These are phyloP conservation scores for Fraxinus sp. DNA, from an alignment of 305 asterid genomes.

Conservation along the genomic window DNA sequence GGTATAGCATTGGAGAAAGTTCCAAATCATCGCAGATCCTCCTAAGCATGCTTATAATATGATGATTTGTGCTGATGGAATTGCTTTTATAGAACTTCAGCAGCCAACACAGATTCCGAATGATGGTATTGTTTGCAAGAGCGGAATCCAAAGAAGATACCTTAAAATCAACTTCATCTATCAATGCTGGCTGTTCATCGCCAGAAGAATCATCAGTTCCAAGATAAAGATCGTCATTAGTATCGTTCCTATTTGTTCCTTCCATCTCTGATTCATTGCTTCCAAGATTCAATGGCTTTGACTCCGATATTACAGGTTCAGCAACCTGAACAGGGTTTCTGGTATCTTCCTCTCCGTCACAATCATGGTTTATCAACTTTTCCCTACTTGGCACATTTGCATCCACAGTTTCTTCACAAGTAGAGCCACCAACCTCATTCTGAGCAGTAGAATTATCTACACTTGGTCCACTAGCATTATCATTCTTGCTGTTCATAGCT, in stretches of 20 bases:
- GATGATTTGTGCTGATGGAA: conserved; percentile 71
- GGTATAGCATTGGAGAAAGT: conserved; percentile 93
- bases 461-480: conserved; percentile 38
- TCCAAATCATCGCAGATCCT: conserved; percentile 88
- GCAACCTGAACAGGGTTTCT: conserved; percentile 36
- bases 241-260: conserved; percentile 34
- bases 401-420: conserved; percentile 42
- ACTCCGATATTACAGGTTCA: conserved; percentile 28
- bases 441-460: conserved; percentile 36
- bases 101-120: conserved; percentile 86
- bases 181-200: conserved; percentile 60
- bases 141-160: conserved; percentile 73
- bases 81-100: conserved; percentile 82
- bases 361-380: conserved; percentile 28
- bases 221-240: conserved; percentile 36
- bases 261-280: conserved; percentile 43
- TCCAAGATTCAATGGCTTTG: conserved; percentile 30
- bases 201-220: conserved; percentile 68
- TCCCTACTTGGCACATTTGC: conserved; percentile 40
- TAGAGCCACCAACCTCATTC: conserved; percentile 39
- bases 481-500: conserved; percentile 36
- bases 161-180: conserved; percentile 80
- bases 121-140: conserved; percentile 62
- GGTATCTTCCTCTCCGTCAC: conserved; percentile 34
- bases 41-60: conserved; percentile 59